These are phyloP conservation scores for Phytophthora meadii DNA, from an alignment of 352 stramenopile genomes.

Conservation along the genomic window DNA sequence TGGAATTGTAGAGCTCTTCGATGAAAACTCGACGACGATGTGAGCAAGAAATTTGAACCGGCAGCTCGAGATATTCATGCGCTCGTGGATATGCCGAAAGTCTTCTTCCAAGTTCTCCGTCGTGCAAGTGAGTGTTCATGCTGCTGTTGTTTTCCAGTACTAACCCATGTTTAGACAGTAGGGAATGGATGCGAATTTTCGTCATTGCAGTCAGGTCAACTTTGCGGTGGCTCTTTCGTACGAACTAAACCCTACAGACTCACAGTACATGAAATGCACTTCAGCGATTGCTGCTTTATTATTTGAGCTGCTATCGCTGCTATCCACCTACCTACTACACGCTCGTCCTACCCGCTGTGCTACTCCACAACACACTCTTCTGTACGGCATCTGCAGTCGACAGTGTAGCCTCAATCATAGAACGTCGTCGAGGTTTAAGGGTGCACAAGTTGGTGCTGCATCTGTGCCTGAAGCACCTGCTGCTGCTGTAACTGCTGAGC, in stretches of 20 bases:
- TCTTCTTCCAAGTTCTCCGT: not conserved
- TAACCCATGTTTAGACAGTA: no score
- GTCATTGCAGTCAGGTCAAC: no score
- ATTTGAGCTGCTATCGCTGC: slow-evolving; percentile 23
- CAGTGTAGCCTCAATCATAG: slow-evolving; percentile 26
- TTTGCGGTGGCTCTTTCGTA: no score
- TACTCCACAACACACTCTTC: slow-evolving; percentile 16
- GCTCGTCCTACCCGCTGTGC: slow-evolving; percentile 17
- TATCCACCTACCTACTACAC: slow-evolving; percentile 33
- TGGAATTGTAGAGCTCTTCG: no score
- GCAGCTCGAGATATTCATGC: not conserved
- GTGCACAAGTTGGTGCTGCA: slow-evolving; percentile 49
- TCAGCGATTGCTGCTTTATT: slow-evolving; percentile 36
- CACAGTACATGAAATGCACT: slow-evolving; percentile 6
- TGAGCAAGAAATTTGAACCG: not conserved
- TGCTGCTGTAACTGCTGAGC: slow-evolving; percentile 59
- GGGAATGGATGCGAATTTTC: no score
- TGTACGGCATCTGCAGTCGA: slow-evolving; percentile 21
- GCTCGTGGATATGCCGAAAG: not conserved
- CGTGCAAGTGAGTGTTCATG: no score
- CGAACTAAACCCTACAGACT: no score
- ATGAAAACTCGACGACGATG: not conserved
- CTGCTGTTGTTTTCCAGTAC: no score
- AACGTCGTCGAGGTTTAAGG: slow-evolving; percentile 25
- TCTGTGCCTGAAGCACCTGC: slow-evolving; percentile 47